Percentiles rank a stretch among this genome's conserved stretches.
phyloP scores from a whole-genome alignment of 1,139 yeast species.

The Saccharomycopsis hybrid region DNA sequence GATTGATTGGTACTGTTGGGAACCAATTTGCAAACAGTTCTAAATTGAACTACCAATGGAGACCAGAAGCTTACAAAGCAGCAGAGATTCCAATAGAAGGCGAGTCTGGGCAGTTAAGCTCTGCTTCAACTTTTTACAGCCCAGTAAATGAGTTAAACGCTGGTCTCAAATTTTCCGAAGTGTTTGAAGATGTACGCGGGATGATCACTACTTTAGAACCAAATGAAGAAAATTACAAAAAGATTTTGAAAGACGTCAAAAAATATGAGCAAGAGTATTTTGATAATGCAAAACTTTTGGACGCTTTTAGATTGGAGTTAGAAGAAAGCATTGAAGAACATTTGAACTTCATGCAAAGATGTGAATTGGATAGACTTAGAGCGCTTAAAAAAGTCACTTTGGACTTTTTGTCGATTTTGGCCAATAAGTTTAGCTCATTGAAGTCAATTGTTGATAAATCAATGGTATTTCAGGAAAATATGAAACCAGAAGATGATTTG shows the following conservation, averaged over 20 bases:
- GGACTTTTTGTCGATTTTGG: slow-evolving; percentile 64
- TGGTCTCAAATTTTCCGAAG: slow-evolving; percentile 17
- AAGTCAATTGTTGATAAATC: slow-evolving; percentile 57
- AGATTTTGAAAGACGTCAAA: slow-evolving; percentile 51
- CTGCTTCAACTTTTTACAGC: slow-evolving; percentile 11
- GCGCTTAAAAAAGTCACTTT: slow-evolving; percentile 73
- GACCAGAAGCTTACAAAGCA: slow-evolving; percentile 56
- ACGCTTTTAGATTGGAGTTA: slow-evolving; percentile 60
- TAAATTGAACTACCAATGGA: slow-evolving; percentile 79
- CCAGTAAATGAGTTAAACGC: slow-evolving; percentile 15
- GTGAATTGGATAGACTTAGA: slow-evolving; percentile 72
- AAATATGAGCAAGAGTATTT: slow-evolving; percentile 59
- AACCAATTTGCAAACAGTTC: slow-evolving; percentile 71
- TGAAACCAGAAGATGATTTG: slow-evolving; percentile 66
- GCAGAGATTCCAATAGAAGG: slow-evolving; percentile 37
- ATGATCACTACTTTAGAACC: slow-evolving; percentile 39
- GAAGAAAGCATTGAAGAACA: slow-evolving; percentile 76
- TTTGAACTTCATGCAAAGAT: slow-evolving; percentile 70
- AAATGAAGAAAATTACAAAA: slow-evolving; percentile 45
- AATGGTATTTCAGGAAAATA: slow-evolving; percentile 58
- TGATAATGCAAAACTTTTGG: slow-evolving; percentile 51
- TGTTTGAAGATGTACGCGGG: slow-evolving; percentile 50
- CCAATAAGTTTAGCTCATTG: slow-evolving; percentile 53
- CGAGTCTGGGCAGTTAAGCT: not conserved
- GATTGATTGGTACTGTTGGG: slow-evolving; percentile 54